Percentiles rank a stretch among this genome's conserved stretches.
These are phyloP conservation scores for Hyaloperonospora brassicae DNA, from an alignment of 352 stramenopile species.

Conservation along the genomic window DNA sequence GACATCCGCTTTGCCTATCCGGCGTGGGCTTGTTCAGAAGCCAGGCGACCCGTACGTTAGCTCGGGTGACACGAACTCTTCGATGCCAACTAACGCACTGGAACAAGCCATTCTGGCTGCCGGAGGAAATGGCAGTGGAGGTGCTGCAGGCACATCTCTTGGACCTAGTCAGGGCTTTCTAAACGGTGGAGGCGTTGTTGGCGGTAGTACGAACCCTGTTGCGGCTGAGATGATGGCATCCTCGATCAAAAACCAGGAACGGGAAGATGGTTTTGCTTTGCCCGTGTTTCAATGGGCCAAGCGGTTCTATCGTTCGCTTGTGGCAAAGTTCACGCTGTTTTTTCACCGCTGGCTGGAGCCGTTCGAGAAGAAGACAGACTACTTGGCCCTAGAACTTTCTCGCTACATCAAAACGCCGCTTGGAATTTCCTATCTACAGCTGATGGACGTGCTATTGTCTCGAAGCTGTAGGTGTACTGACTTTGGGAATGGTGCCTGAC, in stretches of 20 bases:
- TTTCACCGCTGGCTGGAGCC: slow-evolving; percentile 71
- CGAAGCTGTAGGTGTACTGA: slow-evolving; percentile 39
- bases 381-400: slow-evolving; percentile 56
- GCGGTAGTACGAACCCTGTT: slow-evolving; percentile 41
- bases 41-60: slow-evolving; percentile 42
- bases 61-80: slow-evolving; percentile 22
- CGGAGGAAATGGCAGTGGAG: slow-evolving; percentile 17
- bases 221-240: slow-evolving; percentile 76
- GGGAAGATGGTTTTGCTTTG: slow-evolving; percentile 68
- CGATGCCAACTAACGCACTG: slow-evolving; percentile 41
- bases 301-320: slow-evolving; percentile 73
- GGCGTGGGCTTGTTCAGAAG: slow-evolving; percentile 33
- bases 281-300: slow-evolving; percentile 79
- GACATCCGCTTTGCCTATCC: slow-evolving; percentile 29
- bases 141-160: slow-evolving; percentile 16
- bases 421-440: slow-evolving; percentile 71
- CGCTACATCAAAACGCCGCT: slow-evolving; percentile 68
- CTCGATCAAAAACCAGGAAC: slow-evolving; percentile 63
- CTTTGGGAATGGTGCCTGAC: background rate
- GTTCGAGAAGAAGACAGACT: slow-evolving; percentile 55
- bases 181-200: slow-evolving; percentile 19
- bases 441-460: slow-evolving; percentile 75
- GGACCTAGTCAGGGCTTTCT: slow-evolving; percentile 18
- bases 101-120: slow-evolving; percentile 64
- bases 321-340: slow-evolving; percentile 81